Evolutionary conservation across 306 rosid species (phyloP), one percentile per base, ranked within the genome.

Genomic region (Abrus pulchellus): DNA sequence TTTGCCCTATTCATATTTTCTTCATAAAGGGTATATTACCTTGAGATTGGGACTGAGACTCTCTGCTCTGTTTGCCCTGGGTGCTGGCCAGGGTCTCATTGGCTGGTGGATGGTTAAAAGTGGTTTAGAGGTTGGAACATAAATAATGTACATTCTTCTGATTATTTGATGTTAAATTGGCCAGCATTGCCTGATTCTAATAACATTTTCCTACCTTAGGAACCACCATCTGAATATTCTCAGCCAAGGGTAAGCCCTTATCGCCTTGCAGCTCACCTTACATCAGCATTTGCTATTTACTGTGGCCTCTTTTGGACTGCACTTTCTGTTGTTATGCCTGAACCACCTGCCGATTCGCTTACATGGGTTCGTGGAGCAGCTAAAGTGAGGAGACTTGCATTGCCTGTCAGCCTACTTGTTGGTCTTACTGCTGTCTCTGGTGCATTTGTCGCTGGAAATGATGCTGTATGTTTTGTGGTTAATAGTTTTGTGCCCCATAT

Each of bases 71-170:
- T 89, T 92, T 84, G 90, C 80, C 79, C 94, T 92, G 64, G 98
- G 96, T 85, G 97, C 93, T 59, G 97, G 96, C 55, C 97, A 94
- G 91, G 94, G 97, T 81, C 76, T 92, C 30, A 85, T 94, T 33
- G 98, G 98, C 81, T 92, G 98, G 98, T 94, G 98, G 98, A 94
- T 94, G 98, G 98, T 94, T 76, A 94, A 89, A 90, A 94, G 96
- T 71, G 98, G 97, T 62, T 80, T 80, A 72, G 87, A 88, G 92
- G 92, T 91, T 64, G 20, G 89, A 64, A 55, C 59, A 41, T 49
- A 11, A 68, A 68, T 55, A 83, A 59, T 57, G 34, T 36, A 45
- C 70, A 10, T 11, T 14, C 38, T 62, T 84, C 50, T 72, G 38
- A 65, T 68, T 32, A 74, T 62, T 82, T 85, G 50, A 55, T 44